These are phyloP conservation scores for Apiospora aurea DNA, from an alignment of 2,329 filamentous ascomycete species.

Conservation along the genomic window DNA sequence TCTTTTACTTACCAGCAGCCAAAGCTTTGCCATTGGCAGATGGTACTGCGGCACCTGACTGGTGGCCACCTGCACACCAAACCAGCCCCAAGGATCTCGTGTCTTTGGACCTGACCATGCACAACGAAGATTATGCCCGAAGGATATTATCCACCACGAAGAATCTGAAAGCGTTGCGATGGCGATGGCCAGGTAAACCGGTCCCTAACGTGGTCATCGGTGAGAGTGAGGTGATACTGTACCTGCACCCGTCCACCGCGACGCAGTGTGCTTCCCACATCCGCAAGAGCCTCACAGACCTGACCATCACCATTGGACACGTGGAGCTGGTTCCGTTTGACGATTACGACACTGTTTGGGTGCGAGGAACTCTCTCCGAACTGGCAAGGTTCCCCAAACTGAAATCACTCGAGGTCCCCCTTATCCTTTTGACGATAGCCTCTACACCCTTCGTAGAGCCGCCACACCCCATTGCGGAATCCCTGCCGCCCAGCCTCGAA, in stretches of 20 bases:
- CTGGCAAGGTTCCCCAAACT: neutral
- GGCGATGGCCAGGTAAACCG: neutral
- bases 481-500: neutral
- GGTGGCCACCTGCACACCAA: neutral
- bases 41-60: neutral
- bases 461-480: neutral
- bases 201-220: rapidly evolving
- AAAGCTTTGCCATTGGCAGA: no score
- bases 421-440: neutral
- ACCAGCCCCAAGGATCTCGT: neutral
- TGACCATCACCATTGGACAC: neutral
- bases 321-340: no score
- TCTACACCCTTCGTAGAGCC: neutral
- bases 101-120: neutral
- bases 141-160: neutral
- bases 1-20: neutral
- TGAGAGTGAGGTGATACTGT: neutral
- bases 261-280: neutral
- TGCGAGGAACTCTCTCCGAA: neutral
- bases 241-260: neutral
- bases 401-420: neutral
- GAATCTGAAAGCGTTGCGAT: neutral
- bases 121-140: neutral
- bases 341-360: neutral
- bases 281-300: neutral